Base-by-base conservation (phyloP, 129 eudicot genomes). In the Cynara cardunculus region DNA sequence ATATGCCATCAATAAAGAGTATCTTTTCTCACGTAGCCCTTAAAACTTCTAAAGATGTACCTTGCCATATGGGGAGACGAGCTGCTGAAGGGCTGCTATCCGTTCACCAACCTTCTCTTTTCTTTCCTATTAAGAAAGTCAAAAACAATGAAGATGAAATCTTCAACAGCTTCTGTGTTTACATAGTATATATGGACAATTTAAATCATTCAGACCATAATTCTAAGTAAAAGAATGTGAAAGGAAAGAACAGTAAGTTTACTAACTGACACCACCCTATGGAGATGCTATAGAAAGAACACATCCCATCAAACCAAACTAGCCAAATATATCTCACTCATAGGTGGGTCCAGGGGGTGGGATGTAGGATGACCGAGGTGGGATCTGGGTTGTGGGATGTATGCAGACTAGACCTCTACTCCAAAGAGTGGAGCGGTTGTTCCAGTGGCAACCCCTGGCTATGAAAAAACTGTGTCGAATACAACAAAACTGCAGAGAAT, bases 41-140 rank as follows among this genome's bases (percentile, higher is more conserved):
- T 37, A 25, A 7, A 75, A 7, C 61, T 21, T 75, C 59, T 26
- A 53, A 49, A 41, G 14, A 34, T 32, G 69, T 86, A 94, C 98
- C 97, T 94, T 94, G 12, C 98, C 98, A 73, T 69, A 94, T 30
- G 98, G 98, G 34, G 98, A 94, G 41, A 94, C 98, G 39, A 91
- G 93, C 82, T 94, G 97, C 66, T 94, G 98, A 76, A 94, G 96
- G 67, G 97, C 94, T 24, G 87, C 79, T 66, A 94, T 89, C 75
- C 90, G 84, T 86, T 94, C 98, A 73, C 98, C 90, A 80, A 94
- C 73, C 81, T 91, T 91, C 61, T 91, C 97, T 83, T 91, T 91
- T 84, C 90, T 87, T 82, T 91, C 93, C 98, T 91, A 70, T 39
- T 59, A 84, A 84, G 74, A 77, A 83, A 26, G 14, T 34, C 18